Conservation (phyloP, 352 stramenopile genomes). For the Pythium grandisporangium region DNA sequence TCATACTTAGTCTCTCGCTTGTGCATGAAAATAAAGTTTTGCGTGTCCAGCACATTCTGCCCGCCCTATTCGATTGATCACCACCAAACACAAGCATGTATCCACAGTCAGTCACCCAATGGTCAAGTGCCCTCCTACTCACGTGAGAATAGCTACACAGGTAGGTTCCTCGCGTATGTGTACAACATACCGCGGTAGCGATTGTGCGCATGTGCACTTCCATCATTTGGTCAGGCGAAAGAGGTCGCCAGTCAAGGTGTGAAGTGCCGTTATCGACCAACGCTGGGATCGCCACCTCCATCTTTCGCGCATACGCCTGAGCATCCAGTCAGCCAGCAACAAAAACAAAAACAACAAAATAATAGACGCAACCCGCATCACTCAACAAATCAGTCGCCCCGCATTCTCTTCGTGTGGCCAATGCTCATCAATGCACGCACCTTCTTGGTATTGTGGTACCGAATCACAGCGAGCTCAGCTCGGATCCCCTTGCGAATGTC, state of each 20-base stretch:
- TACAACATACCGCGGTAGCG: slow-evolving; percentile 40
- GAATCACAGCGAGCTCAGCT: slow-evolving; percentile 60
- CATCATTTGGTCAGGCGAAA: slow-evolving; percentile 73
- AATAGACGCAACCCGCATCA: no score
- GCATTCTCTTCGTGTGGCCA: no score
- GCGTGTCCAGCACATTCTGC: slow-evolving; percentile 71
- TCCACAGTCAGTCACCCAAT: no score
- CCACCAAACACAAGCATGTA: no score
- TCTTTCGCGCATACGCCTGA: slow-evolving; percentile 63
- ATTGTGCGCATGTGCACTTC: slow-evolving; percentile 65
- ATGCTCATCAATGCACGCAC: no score
- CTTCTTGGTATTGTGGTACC: slow-evolving; percentile 70
- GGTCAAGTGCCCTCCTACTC: no score
- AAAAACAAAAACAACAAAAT: no score
- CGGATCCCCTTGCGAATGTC: slow-evolving; percentile 68
- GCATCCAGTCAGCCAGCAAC: neutral
- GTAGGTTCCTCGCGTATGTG: no score
- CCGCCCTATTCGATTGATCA: slow-evolving; percentile 24
- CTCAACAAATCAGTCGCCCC: neutral
- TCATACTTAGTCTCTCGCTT: slow-evolving; percentile 88
- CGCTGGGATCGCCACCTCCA: slow-evolving; percentile 74
- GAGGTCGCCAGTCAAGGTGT: slow-evolving; percentile 63
- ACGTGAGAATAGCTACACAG: no score
- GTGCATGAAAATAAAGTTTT: slow-evolving; percentile 79
- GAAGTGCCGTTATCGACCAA: slow-evolving; percentile 49